Conservation (phyloP, 371 early-diverging fungal species). For the Mucor plumbeus region DNA sequence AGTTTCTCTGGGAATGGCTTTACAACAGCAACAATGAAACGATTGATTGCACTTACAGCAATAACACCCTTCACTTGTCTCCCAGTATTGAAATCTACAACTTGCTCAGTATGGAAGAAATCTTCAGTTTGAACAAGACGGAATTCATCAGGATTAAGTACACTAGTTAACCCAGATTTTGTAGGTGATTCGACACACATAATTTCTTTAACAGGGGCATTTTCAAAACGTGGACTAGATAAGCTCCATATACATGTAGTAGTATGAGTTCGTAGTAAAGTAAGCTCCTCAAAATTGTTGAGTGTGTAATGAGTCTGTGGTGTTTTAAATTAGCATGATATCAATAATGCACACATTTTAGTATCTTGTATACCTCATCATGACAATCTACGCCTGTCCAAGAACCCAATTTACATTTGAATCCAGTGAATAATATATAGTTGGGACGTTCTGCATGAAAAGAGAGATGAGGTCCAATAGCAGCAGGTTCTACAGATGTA, state of each 20-base stretch:
- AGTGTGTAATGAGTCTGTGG: conserved; percentile 67
- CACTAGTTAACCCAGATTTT: conserved; percentile 42
- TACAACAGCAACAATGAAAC: conserved; percentile 73
- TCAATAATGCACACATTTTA: background rate
- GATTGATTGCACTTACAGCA: conserved; percentile 67
- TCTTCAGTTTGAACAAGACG: conserved; percentile 66
- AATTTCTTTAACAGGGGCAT: conserved; percentile 60
- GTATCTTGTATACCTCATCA: conserved; percentile 50
- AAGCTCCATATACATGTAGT: conserved; percentile 74
- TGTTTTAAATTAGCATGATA: background rate
- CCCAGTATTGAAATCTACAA: conserved; percentile 56
- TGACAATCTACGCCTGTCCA: conserved; percentile 54
- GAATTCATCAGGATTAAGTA: conserved; percentile 48
- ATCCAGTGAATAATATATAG: conserved; percentile 64
- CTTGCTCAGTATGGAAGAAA: conserved; percentile 63
- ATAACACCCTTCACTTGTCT: conserved; percentile 58
- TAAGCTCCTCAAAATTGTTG: conserved; percentile 65
- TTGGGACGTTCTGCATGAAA: conserved; percentile 72
- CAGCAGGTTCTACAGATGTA: conserved; percentile 54
- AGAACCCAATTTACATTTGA: conserved; percentile 53
- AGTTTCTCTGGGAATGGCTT: conserved; percentile 48
- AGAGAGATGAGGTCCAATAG: conserved; percentile 45
- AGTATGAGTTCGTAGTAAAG: conserved; percentile 57
- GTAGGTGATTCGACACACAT: conserved; percentile 69
- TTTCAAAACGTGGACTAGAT: conserved; percentile 57